phyloP scores from a whole-genome alignment of 1,139 yeast genomes.

The Cylindricascospora bacillispora region DNA sequence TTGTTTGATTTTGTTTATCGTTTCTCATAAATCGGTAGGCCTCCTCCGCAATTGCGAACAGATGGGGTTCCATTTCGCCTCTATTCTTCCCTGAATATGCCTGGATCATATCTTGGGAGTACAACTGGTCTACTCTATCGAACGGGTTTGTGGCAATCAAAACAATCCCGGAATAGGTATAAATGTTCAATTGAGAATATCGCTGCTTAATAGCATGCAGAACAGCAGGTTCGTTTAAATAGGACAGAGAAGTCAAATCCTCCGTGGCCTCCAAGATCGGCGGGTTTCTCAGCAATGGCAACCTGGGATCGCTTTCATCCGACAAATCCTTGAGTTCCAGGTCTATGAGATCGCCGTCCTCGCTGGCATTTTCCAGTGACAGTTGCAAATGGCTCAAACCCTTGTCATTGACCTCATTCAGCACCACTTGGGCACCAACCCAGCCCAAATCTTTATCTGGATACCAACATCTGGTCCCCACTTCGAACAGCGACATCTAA shows the following conservation, averaged over 20 bases:
- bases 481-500: slow-evolving; percentile 21
- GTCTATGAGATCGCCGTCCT: slow-evolving; percentile 10
- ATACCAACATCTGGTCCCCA: slow-evolving; percentile 73
- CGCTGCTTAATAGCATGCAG: slow-evolving; percentile 84
- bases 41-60: slow-evolving; percentile 96
- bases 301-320: slow-evolving; percentile 19
- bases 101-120: slow-evolving; percentile 83
- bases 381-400: slow-evolving; percentile 37
- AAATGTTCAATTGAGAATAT: slow-evolving; percentile 78
- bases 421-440: slow-evolving; percentile 74
- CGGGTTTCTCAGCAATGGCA: slow-evolving; percentile 85
- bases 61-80: slow-evolving; percentile 92
- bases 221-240: slow-evolving; percentile 89
- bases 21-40: slow-evolving; percentile 93
- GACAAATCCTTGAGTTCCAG: slow-evolving; percentile 39
- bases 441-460: slow-evolving; percentile 84
- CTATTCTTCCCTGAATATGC: slow-evolving; percentile 85
- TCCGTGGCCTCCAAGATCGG: slow-evolving; percentile 72
- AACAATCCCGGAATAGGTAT: slow-evolving; percentile 94
- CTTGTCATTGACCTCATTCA: slow-evolving; percentile 33
- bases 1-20: slow-evolving; percentile 78
- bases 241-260: slow-evolving; percentile 83
- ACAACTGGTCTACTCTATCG: slow-evolving; percentile 80
- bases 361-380: slow-evolving; percentile 5
- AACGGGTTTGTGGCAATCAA: slow-evolving; percentile 95